Conservation (phyloP, 495 filamentous ascomycete genomes). For the Bathelium albidoporum region DNA sequence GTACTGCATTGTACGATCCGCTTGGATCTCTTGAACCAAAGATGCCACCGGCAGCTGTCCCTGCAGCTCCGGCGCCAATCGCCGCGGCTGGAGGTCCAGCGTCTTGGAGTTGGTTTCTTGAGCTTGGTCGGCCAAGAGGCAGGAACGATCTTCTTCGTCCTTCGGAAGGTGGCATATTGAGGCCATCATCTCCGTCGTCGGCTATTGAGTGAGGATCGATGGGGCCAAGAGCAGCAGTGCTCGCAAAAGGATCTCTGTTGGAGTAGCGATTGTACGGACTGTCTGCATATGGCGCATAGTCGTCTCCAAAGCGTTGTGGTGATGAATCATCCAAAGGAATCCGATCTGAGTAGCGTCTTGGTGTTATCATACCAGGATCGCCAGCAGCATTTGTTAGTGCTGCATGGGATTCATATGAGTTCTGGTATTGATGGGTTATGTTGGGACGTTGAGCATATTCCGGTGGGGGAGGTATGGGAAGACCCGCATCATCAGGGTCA, state of each 20-base stretch:
- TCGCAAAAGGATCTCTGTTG: constrained; percentile 37
- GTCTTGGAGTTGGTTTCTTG: constrained; percentile 9
- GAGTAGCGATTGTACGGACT: constrained; percentile 36
- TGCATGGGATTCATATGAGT: constrained; percentile 8
- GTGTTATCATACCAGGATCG: background rate
- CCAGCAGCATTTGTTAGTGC: background rate
- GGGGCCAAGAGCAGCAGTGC: constrained; percentile 30
- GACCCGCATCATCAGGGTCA: constrained; percentile 8
- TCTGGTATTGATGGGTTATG: background rate
- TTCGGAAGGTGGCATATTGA: constrained; percentile 33
- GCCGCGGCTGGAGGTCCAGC: constrained; percentile 32
- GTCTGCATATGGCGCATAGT: constrained; percentile 23
- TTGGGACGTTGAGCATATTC: background rate
- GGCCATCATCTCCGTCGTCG: constrained; percentile 79
- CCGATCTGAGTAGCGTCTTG: background rate
- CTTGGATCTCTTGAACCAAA: constrained; percentile 32
- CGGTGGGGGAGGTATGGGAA: background rate
- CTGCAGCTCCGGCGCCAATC: constrained; percentile 25
- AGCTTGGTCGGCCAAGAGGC: constrained; percentile 36
- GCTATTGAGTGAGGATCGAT: constrained; percentile 72
- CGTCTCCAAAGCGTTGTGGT: constrained; percentile 19
- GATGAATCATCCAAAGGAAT: constrained; percentile 8
- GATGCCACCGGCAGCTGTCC: constrained; percentile 8
- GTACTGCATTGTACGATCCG: constrained; percentile 47
- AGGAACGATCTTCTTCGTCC: constrained; percentile 41